Evolutionary conservation across 2,329 filamentous ascomycete genomes (phyloP).

Genomic region (Hirsutella rhossiliensis): DNA sequence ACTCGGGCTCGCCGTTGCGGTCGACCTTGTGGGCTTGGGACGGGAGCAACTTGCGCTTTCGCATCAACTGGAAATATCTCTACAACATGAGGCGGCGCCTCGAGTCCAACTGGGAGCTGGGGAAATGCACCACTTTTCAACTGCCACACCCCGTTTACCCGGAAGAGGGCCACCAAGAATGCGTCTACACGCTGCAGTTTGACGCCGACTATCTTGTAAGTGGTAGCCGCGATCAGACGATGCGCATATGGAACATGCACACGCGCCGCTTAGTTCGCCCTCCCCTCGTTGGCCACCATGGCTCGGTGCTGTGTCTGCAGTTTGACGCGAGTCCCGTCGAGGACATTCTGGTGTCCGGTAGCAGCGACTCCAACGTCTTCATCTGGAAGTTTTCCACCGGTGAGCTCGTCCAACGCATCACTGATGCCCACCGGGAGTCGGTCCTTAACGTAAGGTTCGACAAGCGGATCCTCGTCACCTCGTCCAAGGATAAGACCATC

Average conservation of each 20-base stretch:
- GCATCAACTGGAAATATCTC: slow-evolving; percentile 84
- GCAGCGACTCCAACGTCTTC: slow-evolving; percentile 83
- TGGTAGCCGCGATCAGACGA: slow-evolving; percentile 77
- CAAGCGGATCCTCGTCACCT: slow-evolving; percentile 82
- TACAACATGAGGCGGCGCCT: slow-evolving; percentile 78
- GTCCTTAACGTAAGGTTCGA: slow-evolving; percentile 92
- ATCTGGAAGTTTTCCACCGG: slow-evolving; percentile 92
- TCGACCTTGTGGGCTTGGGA: slow-evolving; percentile 42
- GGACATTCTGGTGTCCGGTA: slow-evolving; percentile 89
- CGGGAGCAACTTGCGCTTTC: slow-evolving; percentile 34
- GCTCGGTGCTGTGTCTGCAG: slow-evolving; percentile 87
- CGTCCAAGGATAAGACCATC: slow-evolving; percentile 94
- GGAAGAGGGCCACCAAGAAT: slow-evolving; percentile 78
- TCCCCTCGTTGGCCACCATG: slow-evolving; percentile 66
- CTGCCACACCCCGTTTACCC: slow-evolving; percentile 73
- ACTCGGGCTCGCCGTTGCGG: slow-evolving; percentile 20
- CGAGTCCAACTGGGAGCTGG: slow-evolving; percentile 85
- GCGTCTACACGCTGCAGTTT: slow-evolving; percentile 85
- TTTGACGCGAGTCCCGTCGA: slow-evolving; percentile 83
- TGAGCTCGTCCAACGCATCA: slow-evolving; percentile 63
- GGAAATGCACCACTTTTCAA: slow-evolving; percentile 75
- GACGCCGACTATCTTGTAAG: slow-evolving; percentile 78
- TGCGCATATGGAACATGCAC: slow-evolving; percentile 83
- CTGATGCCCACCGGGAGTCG: slow-evolving; percentile 72
- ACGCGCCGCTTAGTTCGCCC: slow-evolving; percentile 63